Evolutionary conservation across 2,329 filamentous ascomycete genomes (phyloP).

Genomic region (Fusarium drepaniforme): DNA sequence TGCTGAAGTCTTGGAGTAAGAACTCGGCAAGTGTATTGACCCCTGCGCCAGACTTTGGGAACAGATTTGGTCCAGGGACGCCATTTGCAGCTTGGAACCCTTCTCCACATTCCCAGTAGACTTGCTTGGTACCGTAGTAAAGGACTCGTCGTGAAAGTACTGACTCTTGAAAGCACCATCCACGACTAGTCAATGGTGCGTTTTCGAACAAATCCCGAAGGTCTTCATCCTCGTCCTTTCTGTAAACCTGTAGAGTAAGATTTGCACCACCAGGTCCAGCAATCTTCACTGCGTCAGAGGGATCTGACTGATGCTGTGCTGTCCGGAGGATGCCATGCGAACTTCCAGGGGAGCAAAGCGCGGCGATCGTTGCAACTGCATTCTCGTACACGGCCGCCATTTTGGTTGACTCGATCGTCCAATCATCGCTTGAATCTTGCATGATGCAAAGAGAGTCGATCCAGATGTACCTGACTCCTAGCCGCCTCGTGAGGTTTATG

Average conservation of each 20-base stretch:
- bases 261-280: background rate
- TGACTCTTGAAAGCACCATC: slow-evolving; percentile 5
- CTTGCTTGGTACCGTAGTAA: background rate
- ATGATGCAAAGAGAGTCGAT: slow-evolving; percentile 11
- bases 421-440: background rate
- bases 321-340: background rate
- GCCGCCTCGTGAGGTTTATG: background rate
- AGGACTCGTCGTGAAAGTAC: background rate
- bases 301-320: background rate
- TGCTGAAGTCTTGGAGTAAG: background rate
- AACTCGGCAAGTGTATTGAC: background rate
- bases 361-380: background rate
- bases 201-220: background rate
- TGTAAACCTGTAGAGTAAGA: background rate
- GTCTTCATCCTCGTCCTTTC: background rate
- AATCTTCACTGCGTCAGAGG: background rate
- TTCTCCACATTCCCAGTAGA: slow-evolving; percentile 4
- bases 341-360: background rate
- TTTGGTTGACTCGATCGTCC: background rate
- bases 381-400: slow-evolving; percentile 1
- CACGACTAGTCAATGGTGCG: background rate
- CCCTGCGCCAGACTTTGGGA: background rate
- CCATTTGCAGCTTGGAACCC: slow-evolving; percentile 1
- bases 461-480: background rate
- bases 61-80: background rate